phyloP scores from a whole-genome alignment of 441 rosid species.

The Adansonia grandidieri region DNA sequence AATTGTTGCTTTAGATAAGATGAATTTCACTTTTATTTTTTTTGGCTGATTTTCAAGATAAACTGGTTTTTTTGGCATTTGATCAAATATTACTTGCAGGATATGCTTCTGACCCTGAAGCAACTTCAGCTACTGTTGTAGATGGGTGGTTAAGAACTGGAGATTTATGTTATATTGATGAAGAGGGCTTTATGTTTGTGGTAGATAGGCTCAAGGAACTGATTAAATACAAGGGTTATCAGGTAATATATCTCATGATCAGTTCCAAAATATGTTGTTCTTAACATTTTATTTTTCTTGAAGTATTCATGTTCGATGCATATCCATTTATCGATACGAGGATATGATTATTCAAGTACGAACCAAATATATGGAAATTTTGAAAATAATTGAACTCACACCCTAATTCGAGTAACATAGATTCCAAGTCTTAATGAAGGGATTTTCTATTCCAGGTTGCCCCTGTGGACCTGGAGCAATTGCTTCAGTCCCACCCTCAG shows the following conservation, averaged over 20 bases:
- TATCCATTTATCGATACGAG: too few species aligned
- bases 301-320: too few species aligned
- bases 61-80: neutral
- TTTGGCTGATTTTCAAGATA: neutral
- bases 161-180: slow-evolving; percentile 46
- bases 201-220: slow-evolving; percentile 52
- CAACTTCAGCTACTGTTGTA: slow-evolving; percentile 32
- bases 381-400: too few species aligned
- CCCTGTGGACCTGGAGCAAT: slow-evolving; percentile 49
- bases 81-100: slow-evolving; percentile 23
- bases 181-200: slow-evolving; percentile 44
- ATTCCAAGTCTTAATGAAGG: too few species aligned
- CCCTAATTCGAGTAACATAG: too few species aligned
- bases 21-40: too few species aligned
- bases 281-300: too few species aligned
- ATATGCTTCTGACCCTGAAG: slow-evolving; percentile 40
- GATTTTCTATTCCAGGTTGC: slow-evolving; percentile 39
- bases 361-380: too few species aligned
- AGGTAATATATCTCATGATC: slow-evolving; percentile 31
- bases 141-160: slow-evolving; percentile 50
- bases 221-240: slow-evolving; percentile 51
- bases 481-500: slow-evolving; percentile 46
- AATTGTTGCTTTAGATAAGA: too few species aligned
- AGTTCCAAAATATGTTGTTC: too few species aligned
- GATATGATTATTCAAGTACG: too few species aligned